These are phyloP conservation scores for Penicillium sp. DNA, from an alignment of 2,329 filamentous ascomycete species.

Conservation along the genomic window DNA sequence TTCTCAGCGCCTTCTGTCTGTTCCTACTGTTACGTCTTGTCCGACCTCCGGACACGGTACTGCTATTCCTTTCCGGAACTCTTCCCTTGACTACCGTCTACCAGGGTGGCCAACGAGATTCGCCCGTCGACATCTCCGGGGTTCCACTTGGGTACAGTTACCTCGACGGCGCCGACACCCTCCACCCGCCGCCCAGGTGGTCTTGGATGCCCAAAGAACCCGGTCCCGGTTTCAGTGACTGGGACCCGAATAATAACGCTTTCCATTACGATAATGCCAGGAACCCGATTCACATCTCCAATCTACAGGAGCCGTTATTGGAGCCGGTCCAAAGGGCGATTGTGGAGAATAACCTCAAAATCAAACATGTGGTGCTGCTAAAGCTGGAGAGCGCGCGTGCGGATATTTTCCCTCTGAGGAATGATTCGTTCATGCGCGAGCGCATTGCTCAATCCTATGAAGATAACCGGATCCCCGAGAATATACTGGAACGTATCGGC, in stretches of 20 bases:
- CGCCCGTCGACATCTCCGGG: constrained; percentile 2
- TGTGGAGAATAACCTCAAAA: constrained; percentile 26
- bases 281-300: constrained; percentile 13
- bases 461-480: constrained; percentile 32
- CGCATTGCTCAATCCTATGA: constrained; percentile 37
- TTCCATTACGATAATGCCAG: constrained; percentile 11
- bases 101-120: constrained; percentile 7
- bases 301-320: constrained; percentile 13
- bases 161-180: constrained; percentile 12
- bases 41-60: constrained; percentile 14
- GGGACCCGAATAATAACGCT: constrained; percentile 1
- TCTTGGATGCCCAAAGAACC: constrained; percentile 24
- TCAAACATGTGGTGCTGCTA: constrained; percentile 45
- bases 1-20: constrained; percentile 6
- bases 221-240: constrained; percentile 26
- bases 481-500: constrained; percentile 21
- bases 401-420: constrained; percentile 44
- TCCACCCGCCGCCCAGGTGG: constrained; percentile 11
- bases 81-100: constrained; percentile 18
- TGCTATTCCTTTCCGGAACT: constrained; percentile 16
- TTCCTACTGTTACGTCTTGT: constrained; percentile 9
- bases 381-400: constrained; percentile 46
- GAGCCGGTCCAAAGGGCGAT: constrained; percentile 10
- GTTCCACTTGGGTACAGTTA: constrained; percentile 12
- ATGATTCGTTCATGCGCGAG: constrained; percentile 35